Evolutionary conservation across 345 rosid species (phyloP).

Genomic region (Cochlearia excelsa): DNA sequence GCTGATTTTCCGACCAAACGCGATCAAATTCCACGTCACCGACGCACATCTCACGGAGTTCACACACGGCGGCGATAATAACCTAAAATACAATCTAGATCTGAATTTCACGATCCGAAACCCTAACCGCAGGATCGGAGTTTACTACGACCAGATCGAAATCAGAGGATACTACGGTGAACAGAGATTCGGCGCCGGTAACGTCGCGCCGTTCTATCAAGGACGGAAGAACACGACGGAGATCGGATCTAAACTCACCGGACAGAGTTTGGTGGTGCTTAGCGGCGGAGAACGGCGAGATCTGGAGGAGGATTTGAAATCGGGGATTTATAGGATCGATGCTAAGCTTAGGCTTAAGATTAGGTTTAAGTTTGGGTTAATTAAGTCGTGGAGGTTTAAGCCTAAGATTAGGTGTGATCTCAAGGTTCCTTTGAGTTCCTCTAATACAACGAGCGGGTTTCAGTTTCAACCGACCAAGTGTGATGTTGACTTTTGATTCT

Average conservation of each 20-base stretch:
- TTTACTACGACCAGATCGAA: constrained; percentile 51
- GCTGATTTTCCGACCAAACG: constrained; percentile 65
- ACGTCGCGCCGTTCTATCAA: constrained; percentile 53
- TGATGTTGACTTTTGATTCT: constrained; percentile 38
- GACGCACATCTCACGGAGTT: constrained; percentile 50
- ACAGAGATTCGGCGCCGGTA: constrained; percentile 30
- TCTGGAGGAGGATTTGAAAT: constrained; percentile 34
- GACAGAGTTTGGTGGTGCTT: constrained; percentile 35
- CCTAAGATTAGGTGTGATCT: constrained; percentile 55
- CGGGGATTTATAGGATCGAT: constrained; percentile 45
- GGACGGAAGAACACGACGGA: constrained; percentile 73
- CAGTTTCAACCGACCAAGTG: constrained; percentile 43
- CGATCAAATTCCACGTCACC: constrained; percentile 49
- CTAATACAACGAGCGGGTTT: constrained; percentile 25
- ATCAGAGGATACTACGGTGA: constrained; percentile 44
- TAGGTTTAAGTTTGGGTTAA: constrained; percentile 59
- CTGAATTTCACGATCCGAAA: constrained; percentile 54
- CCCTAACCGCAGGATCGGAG: constrained; percentile 58
- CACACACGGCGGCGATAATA: constrained; percentile 35
- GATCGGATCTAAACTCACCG: constrained; percentile 39
- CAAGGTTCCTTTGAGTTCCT: constrained; percentile 47
- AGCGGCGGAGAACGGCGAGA: constrained; percentile 26
- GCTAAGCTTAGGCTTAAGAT: constrained; percentile 52
- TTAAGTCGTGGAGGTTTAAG: constrained; percentile 52
- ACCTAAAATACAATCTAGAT: constrained; percentile 43